Evolutionary conservation across 148 eudicot genomes (phyloP), one percentile per base, ranked within the genome.

Genomic region (Camellia japonica): DNA sequence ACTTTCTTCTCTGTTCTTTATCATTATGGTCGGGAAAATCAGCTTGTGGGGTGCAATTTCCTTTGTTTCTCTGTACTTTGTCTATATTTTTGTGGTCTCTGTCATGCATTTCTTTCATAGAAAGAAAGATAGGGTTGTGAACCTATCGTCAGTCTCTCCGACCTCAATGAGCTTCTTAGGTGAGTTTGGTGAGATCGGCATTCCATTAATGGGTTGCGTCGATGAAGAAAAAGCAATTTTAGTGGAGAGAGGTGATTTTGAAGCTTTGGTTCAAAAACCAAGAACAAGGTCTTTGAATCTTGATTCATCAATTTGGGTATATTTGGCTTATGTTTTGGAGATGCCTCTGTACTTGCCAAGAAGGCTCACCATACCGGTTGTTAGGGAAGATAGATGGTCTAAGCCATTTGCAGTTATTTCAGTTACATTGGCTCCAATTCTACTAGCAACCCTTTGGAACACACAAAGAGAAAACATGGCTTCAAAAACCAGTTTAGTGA

Each of bases 341-440:
- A 59, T 74, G 14, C 82, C 82, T 6, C 78, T 80, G 54, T 64
- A 80, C 56, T 80, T 80, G 75, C 82, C 82, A 65, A 80, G 82
- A 55, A 80, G 78, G 56, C 49, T 80, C 2, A 74, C 82, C 4
- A 80, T 80, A 23, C 82, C 82, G 4, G 52, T 55, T 23, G 78
- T 66, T 10, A 44, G 62, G 47, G 68, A 64, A 61, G 82, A 80
- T 30, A 74, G 69, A 64, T 80, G 82, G 82, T 80, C 82, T 23
- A 80, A 65, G 66, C 55, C 82, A 54, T 80, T 74, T 55, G 82
- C 72, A 54, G 73, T 80, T 54, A 49, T 55, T 73, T 80, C 82
- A 52, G 68, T 80, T 41, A 73, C 64, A 9, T 60, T 80, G 68
- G 82, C 78, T 52, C 82, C 82, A 79, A 68, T 79, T 79, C 49